Evolutionary conservation across 1,284 basidiomycete genomes (phyloP).

Genomic region (Rhizoctonia solani): DNA sequence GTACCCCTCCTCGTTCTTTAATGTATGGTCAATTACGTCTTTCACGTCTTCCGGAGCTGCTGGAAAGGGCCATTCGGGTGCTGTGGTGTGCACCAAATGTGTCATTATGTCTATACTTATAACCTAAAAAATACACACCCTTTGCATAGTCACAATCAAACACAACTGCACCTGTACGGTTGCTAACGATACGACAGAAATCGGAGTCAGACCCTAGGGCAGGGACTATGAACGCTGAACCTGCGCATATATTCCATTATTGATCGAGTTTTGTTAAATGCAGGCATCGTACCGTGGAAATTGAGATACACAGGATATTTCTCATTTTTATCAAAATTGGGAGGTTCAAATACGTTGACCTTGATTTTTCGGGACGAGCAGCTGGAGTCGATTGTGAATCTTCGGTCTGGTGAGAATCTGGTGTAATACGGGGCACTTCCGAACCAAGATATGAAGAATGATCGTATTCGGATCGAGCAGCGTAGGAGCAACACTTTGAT

Average conservation of each 20-base stretch:
- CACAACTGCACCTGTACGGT: background rate
- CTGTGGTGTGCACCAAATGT: no score
- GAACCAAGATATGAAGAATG: background rate
- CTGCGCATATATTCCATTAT: background rate
- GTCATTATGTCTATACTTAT: no score
- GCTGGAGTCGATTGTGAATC: background rate
- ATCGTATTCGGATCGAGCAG: background rate
- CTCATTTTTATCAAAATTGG: background rate
- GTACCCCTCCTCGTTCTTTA: slow-evolving; percentile 18
- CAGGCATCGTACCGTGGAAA: slow-evolving; percentile 27
- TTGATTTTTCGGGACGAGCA: background rate
- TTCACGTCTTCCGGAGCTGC: slow-evolving; percentile 28
- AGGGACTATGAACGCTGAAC: slow-evolving; percentile 13
- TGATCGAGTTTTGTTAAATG: background rate
- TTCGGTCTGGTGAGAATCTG: background rate
- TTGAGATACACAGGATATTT: slow-evolving; percentile 32
- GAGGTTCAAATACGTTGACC: slow-evolving; percentile 5
- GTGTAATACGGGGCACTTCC: background rate
- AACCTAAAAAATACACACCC: no score
- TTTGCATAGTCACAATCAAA: slow-evolving; percentile 32
- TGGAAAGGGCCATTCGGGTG: slow-evolving; percentile 25
- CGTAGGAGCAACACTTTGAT: background rate
- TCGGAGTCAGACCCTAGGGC: slow-evolving; percentile 7
- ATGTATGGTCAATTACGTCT: background rate
- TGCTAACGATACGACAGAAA: slow-evolving; percentile 17